phyloP scores from a whole-genome alignment of 2,329 filamentous ascomycete genomes.

The Tolypocladium nubicola region DNA sequence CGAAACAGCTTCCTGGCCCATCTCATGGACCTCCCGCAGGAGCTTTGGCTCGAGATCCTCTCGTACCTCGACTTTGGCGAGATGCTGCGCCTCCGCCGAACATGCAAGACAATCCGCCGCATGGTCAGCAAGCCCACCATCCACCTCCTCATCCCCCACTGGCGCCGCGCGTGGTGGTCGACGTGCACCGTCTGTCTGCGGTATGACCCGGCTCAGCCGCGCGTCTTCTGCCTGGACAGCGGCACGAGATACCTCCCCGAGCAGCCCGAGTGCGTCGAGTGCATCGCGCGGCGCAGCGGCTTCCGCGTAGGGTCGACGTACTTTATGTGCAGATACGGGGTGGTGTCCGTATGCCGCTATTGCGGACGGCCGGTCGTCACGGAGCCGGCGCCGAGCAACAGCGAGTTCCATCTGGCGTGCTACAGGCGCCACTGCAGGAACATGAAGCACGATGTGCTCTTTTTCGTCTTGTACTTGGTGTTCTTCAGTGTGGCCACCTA shows the following conservation, averaged over 20 bases:
- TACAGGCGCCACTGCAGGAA: no score
- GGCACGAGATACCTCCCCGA: no score
- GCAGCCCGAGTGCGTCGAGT: slow-evolving; percentile 24
- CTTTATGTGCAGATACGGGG: slow-evolving; percentile 18
- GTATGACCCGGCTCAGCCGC: no score
- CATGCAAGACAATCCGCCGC: slow-evolving; percentile 24
- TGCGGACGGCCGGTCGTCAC: slow-evolving; percentile 25
- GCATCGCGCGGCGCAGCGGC: slow-evolving; percentile 22
- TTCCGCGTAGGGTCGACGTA: slow-evolving; percentile 25
- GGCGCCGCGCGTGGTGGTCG: slow-evolving; percentile 15
- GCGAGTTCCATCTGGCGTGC: no score
- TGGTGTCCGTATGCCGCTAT: slow-evolving; percentile 31
- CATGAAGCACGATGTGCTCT: no score
- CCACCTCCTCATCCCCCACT: slow-evolving; percentile 5
- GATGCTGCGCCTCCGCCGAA: slow-evolving; percentile 29
- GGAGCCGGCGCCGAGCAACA: no score
- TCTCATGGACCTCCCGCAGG: slow-evolving; percentile 26
- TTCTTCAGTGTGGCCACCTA: no score
- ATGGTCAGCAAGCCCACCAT: slow-evolving; percentile 15
- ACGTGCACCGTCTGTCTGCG: no score
- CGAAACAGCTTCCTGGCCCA: not conserved
- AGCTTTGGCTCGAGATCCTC: slow-evolving; percentile 31
- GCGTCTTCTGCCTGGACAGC: no score
- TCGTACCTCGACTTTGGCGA: slow-evolving; percentile 29
- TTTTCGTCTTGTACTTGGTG: no score